Base-by-base conservation (phyloP, 192 early-diverging fungal species). In the Oehlia diaphana region DNA sequence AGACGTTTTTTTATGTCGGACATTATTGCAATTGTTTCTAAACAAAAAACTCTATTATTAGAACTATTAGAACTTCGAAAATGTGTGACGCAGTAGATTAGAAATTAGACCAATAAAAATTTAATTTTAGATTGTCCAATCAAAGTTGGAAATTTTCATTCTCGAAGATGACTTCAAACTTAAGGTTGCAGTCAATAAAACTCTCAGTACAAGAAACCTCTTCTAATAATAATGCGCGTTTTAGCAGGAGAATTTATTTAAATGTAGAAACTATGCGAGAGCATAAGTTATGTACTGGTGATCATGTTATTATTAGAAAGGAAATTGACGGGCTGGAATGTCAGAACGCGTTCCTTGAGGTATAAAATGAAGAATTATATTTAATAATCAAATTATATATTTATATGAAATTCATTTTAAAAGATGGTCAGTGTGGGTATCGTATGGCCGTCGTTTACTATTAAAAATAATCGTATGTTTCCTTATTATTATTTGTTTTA, bases 1-100 rank as follows among this genome's bases (percentile, higher is more conserved):
- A 96, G 87, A 62, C 87, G 89, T 76, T 86, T 82, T 79, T 92
- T 92, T 64, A 91, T 90, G 85, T 92, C 91, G 3, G 86, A 77
- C 86, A 87, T 87, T 9, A 26, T 76, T 31, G 6, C 31, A 31
- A 31, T 31, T 31, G 31, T 31, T 31, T 31, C 31, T 2, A 31
- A 31, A 31, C 31, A 31, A 31, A 47, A 47, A 47, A 47, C 10
- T 47, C 31, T 31, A 31, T 31, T 31, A 31, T 31, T 31, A 31
- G 35, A 37, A 37, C 35, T 47, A 47, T 47, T 47, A 47, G 44
- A 47, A 47, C 44, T 47, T 12, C 9, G 44, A 47, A 47, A 47
- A 47, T 47, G 44, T 47, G 44, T 47, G 44, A 3, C 44, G 44
- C 44, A 47, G 10, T 42, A 12, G 9, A 47, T 47, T 47, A 47